Evolutionary conservation across 2,329 filamentous ascomycete genomes (phyloP), one percentile per base, ranked within the genome.

Genomic region (Pseudogymnoascus sp.): DNA sequence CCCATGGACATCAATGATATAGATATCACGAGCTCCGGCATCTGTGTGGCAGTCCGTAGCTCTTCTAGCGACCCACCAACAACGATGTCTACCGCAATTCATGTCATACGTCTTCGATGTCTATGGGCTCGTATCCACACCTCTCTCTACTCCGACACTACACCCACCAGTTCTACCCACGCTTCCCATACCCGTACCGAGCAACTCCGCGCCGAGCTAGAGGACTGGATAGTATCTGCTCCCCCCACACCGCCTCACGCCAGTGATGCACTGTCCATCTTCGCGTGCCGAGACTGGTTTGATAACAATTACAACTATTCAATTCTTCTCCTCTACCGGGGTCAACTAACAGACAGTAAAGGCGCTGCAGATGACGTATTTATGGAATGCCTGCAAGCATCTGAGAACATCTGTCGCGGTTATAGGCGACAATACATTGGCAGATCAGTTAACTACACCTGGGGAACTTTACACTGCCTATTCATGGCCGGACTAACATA

Each of bases 211-310:
- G 33, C 33, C 8, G 33, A 35, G 33, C 33, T 35, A 35, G 33
- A 35, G 10, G 33, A 35, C 33, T 35, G 33, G 33, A 9, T 35
- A 2, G 33, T 11, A 35, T 13, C 33, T 4, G 33, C 10, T 11
- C 33, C 33, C 33, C 10, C 33, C 4, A 11, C 13, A 13, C 8
- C 33, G 13, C 33, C 33, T 35, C 33, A 11, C 8, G 35, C 13
- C 7, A 31, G 21, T 26, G 31, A 59, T 39, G 59, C 31, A 26
- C 29, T 41, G 39, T 71, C 71, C 0, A 70, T 74, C 1, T 77
- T 74, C 62, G 70, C 73, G 0, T 75, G 74, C 0, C 62, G 63
- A 5, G 69, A 71, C 10, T 77, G 75, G 74, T 77, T 77, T 54
- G 62, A 69, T 2, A 66, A 77, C 1, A 72, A 72, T 1, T 76